Evolutionary conservation across 306 rosid species (phyloP).

Genomic region (Adenanthera pavonina): DNA sequence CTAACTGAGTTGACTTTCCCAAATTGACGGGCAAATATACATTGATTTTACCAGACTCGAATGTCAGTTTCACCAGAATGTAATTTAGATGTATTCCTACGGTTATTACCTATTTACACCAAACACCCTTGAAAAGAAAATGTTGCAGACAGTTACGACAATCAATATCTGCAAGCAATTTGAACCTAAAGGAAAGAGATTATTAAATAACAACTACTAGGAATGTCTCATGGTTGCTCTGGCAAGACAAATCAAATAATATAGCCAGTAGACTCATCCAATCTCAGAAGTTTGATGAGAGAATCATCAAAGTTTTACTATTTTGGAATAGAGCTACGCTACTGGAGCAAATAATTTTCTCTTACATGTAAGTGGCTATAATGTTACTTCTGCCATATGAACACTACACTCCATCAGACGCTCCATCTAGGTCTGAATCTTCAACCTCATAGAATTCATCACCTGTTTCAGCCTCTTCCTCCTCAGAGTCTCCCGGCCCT

Average conservation of each 20-base stretch:
- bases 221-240: conserved; percentile 16
- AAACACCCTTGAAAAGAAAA: background rate
- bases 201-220: background rate
- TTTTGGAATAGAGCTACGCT: conserved; percentile 32
- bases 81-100: background rate
- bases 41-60: background rate
- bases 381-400: conserved; percentile 15
- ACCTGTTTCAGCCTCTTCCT: conserved; percentile 45
- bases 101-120: background rate
- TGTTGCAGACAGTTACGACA: background rate
- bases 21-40: conserved; percentile 2
- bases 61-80: background rate
- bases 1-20: background rate
- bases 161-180: background rate
- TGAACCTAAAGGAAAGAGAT: background rate
- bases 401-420: conserved; percentile 47
- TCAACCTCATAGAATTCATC: conserved; percentile 58
- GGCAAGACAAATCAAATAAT: conserved; percentile 30
- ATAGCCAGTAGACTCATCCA: background rate
- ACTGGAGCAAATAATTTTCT: conserved; percentile 23
- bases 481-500: conserved; percentile 49
- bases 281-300: conserved; percentile 2
- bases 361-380: conserved; percentile 14
- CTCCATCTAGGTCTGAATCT: conserved; percentile 46
- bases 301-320: conserved; percentile 10